phyloP scores from a whole-genome alignment of 495 filamentous ascomycete species.

The Neurospora sp. region DNA sequence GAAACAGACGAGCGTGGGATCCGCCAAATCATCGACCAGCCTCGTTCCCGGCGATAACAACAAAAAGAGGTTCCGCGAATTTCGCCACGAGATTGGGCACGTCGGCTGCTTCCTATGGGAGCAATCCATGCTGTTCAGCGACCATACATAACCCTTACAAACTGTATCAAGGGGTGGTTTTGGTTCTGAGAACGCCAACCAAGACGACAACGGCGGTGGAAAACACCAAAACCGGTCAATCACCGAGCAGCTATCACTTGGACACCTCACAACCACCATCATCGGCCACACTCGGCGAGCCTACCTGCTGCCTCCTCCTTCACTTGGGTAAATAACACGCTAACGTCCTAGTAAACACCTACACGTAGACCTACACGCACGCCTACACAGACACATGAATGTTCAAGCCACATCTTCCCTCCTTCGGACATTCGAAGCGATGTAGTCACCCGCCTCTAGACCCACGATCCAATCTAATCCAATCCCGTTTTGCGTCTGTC shows the following conservation, averaged over 20 bases:
- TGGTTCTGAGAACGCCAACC: not conserved
- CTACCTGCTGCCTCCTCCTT: not conserved
- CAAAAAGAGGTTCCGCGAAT: slow-evolving; percentile 19
- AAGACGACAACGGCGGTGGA: not conserved
- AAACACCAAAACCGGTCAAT: not conserved
- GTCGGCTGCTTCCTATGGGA: not conserved
- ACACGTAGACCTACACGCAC: not conserved
- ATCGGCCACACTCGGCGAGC: not conserved
- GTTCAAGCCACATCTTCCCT: not conserved
- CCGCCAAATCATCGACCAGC: slow-evolving; percentile 35
- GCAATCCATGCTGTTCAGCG: slow-evolving; percentile 18
- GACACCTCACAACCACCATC: slow-evolving; percentile 30
- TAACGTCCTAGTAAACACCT: not conserved
- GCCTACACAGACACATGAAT: not conserved
- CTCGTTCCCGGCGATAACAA: slow-evolving; percentile 38
- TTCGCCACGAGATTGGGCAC: slow-evolving; percentile 12
- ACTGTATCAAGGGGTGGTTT: too few relatives aligned
- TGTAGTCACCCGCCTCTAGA: not conserved
- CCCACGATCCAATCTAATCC: not conserved
- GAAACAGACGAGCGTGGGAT: slow-evolving; percentile 40
- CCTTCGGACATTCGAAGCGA: not conserved
- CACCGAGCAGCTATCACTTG: not conserved
- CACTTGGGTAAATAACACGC: not conserved
- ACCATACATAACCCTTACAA: slow-evolving; percentile 9
- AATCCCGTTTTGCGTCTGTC: not conserved